Base-by-base conservation (phyloP, 176 grass and related monocot genomes). In the Saccharum officinarum region DNA sequence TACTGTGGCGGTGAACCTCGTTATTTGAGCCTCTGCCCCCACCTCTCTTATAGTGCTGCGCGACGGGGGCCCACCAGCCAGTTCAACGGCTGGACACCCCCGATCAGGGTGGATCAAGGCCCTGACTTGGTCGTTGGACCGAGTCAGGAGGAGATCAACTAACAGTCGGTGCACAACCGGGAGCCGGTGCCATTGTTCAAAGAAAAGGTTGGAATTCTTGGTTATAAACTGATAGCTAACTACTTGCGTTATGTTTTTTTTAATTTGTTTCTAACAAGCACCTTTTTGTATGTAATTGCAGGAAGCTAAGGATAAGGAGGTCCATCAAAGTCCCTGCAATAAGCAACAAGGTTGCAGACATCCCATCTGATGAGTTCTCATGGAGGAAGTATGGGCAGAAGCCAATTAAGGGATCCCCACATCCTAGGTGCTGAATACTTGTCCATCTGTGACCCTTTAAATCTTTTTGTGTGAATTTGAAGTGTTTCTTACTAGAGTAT, bases 351-450 rank as follows among this genome's bases (percentile, higher is more conserved):
- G 82, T 98, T 7, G 93, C 93, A 25, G 96, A 95, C 89, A 98
- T 98, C 62, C 96, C 96, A 33, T 69, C 86, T 16, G 96, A 98
- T 67, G 96, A 98, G 57, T 98, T 92, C 90, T 95, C 96, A 0
- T 98, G 96, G 96, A 84, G 96, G 69, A 98, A 98, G 77, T 98
- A 98, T 63, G 96, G 96, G 15, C 96, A 98, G 89, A 98, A 98
- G 69, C 96, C 96, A 72, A 98, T 98, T n/a, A 98, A 98, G 64
- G 96, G 96, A 69, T 98, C 96, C 69, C 96, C 96, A 8, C 91
- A 98, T 95, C 96, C 96, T 83, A 98, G 96, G 96, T 98, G 92
- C 72, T 40, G 25, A 83, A 83, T 60, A 23, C 78, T 25, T 77
- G n/a, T 50, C 72, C 76, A 9, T 20, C 22, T 83, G 28, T 15